A percentile compares a stretch with the other conserved stretches of the same genome.
phyloP scores from a whole-genome alignment of 1,139 yeast species.

The Suhomyces kunorum region DNA sequence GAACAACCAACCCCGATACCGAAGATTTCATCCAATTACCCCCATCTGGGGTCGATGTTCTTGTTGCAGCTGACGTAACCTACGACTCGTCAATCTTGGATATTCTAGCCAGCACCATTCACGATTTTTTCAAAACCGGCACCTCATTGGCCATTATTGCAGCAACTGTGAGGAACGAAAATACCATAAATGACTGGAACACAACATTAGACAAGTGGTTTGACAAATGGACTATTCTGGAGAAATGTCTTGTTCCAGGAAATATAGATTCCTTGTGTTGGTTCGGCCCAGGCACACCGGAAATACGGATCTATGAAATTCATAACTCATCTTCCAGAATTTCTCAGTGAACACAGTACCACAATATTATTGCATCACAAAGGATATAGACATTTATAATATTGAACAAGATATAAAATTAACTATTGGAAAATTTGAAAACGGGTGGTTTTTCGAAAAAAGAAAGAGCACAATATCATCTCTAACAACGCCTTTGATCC shows the following conservation, averaged over 20 bases:
- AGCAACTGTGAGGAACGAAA: conserved; percentile 70
- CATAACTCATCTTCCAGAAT: background rate
- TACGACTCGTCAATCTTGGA: conserved; percentile 70
- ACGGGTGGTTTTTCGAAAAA: too few relatives aligned
- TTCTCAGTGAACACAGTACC: background rate
- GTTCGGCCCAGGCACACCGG: conserved; percentile 41
- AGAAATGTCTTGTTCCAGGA: conserved; percentile 22
- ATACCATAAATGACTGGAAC: conserved; percentile 60
- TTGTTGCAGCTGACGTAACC: conserved; percentile 85
- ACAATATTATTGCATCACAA: too few relatives aligned
- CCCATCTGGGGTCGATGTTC: conserved; percentile 38
- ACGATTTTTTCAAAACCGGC: conserved; percentile 36
- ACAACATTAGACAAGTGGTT: conserved; percentile 32
- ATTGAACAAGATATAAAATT: too few relatives aligned
- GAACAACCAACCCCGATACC: conserved; percentile 34
- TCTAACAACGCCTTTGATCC: too few relatives aligned
- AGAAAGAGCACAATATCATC: too few relatives aligned
- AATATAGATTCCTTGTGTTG: conserved; percentile 24
- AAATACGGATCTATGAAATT: conserved; percentile 42
- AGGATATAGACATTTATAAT: too few relatives aligned
- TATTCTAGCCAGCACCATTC: conserved; percentile 52
- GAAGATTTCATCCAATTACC: conserved; percentile 32
- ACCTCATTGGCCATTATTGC: conserved; percentile 51
- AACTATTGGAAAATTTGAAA: too few relatives aligned
- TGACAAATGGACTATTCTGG: conserved; percentile 28